Base-by-base conservation (phyloP, 2,329 filamentous ascomycete species). In the Coleophoma eucalyptorum region DNA sequence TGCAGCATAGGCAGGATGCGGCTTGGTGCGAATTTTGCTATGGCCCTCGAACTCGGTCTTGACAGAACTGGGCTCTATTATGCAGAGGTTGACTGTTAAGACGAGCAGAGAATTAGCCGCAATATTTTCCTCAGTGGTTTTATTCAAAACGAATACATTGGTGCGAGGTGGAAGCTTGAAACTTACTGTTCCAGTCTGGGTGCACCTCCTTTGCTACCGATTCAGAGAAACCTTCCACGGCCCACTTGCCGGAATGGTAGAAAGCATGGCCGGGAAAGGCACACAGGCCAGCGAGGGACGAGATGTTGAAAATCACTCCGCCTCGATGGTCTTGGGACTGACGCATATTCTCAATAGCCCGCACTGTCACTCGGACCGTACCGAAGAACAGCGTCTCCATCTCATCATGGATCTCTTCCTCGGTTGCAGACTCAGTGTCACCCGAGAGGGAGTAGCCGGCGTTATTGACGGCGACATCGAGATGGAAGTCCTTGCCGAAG, bases 391-490 rank as follows among this genome's bases (percentile, higher is more conserved):
- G 65, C 0, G 71, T 73, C 16, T 76, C 72, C 46, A 76, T 63
- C 38, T 72, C 52, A 1, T 55, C 50, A 18, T 68, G 67, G 1
- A 62, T 56, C 46, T 69, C 62, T n/a, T 59, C 57, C 12, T 69
- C 64, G 4, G 60, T 60, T 4, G 65, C 63, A n/a, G 57, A 55
- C 50, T 85, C 81, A 31, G 82, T 74, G 1, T 79, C 74, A 10
- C 76, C 77, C 6, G 67, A 63, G 3, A 80, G 66, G 11, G 77
- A 75, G 51, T 81, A 83, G 1, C 80, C 82, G 2, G 81, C 80
- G 47, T 84, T 84, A 65, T 84, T 84, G 53, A 82, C 72, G 2
- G 84, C 74, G 2, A 83, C 72, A 59, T 85, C 80, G 43, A 85
- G 65, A n/a, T 77, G 72, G 19, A 72, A 73, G 60, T 81, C 81